These are phyloP conservation scores for Leishmania gerbilli DNA, from an alignment of 208 protist species.

Conservation along the genomic window DNA sequence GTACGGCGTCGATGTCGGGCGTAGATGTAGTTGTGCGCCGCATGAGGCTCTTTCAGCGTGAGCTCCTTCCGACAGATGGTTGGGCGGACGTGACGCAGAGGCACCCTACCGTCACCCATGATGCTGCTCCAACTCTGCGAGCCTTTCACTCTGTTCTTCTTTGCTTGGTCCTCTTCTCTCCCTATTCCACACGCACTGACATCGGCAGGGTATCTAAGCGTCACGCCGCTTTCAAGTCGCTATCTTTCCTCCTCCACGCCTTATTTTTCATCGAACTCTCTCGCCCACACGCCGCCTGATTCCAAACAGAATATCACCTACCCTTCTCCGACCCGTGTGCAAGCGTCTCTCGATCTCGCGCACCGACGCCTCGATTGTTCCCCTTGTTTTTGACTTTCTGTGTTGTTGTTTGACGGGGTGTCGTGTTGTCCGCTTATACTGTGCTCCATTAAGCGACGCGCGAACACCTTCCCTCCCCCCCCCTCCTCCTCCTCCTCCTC, in stretches of 20 bases:
- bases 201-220: neutral
- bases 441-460: conserved; percentile 7
- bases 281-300: neutral
- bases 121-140: neutral
- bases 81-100: neutral
- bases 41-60: neutral
- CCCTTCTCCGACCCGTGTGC: neutral
- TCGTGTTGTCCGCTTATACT: conserved; percentile 1
- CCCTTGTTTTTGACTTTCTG: neutral
- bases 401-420: neutral
- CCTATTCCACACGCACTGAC: neutral
- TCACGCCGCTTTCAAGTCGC: neutral
- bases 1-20: neutral
- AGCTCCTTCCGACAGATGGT: neutral
- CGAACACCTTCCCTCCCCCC: neutral
- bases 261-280: neutral
- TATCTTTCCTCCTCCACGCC: neutral
- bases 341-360: neutral
- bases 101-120: neutral
- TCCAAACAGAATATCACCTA: neutral
- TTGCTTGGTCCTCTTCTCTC: neutral
- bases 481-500: no score
- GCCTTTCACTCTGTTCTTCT: neutral
- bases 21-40: neutral
- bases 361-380: neutral